Evolutionary conservation across 805 yeast genomes (phyloP), one percentile per base, ranked within the genome.

Genomic region (Spencermartinsiella europaea): DNA sequence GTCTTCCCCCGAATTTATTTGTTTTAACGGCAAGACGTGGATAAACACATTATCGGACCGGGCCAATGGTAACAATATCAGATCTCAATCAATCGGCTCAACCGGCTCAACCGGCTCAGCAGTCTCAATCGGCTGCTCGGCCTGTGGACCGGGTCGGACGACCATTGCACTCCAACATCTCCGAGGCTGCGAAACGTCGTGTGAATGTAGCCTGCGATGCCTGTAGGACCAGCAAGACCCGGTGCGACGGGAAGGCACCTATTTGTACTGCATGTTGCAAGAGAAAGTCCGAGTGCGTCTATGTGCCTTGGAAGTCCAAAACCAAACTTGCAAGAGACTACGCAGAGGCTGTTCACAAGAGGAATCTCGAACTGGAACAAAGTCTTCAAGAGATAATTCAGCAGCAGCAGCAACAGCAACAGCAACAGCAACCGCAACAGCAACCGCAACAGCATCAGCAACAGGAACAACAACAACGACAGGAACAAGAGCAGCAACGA

Each of bases 251-350:
- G 7, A 15, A 8, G 21, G 25, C 16, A 8, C 40, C 40, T 19
- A 19, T 19, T 14, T 37, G 40, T 17, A 16, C 40, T 14, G 40
- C 40, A 5, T 37, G 40, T 19, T 12, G 27, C 5, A 37, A 27
- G 21, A 37, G 40, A 37, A 37, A 37, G 21, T 37, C 40, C 25
- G 40, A 37, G 12, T 37, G 40, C 16, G 25, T 37, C 25, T 37
- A 37, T 20, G 25, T 19, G 21, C 40, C 40, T 10, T 37, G 40
- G 40, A 37, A 37, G 16, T 37, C 40, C 25, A 37, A 37, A n/a
- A 37, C 40, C 21, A 37, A 37, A 15, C 40, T 37, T 16, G 40
- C 40, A 10, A 37, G 40, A 37, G 40, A 37, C 7, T 37, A 37
- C 40, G 40, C 40, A 8, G 40, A 37, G 21, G 7, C 40, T 8